Percentiles rank a stretch among this genome's conserved stretches.
These are phyloP conservation scores for Hirschioporus abietinus DNA, from an alignment of 768 basidiomycete species.

Conservation along the genomic window DNA sequence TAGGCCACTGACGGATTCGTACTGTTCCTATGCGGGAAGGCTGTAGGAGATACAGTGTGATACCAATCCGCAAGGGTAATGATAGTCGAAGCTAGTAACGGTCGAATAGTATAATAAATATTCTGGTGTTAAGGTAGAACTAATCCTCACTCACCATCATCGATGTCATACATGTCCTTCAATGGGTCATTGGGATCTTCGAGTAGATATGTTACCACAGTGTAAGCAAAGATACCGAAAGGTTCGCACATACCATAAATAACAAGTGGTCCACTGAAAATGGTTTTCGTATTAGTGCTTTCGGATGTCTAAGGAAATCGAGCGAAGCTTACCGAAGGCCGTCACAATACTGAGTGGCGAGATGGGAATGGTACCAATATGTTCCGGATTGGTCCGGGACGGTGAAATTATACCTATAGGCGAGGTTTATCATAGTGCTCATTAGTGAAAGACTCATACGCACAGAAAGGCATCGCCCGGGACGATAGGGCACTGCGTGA, in stretches of 20 bases:
- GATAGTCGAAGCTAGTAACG: slow-evolving; percentile 33
- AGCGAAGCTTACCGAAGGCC: slow-evolving; percentile 18
- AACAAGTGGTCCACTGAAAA: slow-evolving; percentile 10
- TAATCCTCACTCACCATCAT: neutral
- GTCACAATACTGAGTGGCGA: slow-evolving; percentile 35
- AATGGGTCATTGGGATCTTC: slow-evolving; percentile 9
- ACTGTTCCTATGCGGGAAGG: slow-evolving; percentile 6
- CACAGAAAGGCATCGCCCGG: slow-evolving; percentile 35
- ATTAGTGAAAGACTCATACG: neutral
- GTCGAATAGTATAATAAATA: neutral
- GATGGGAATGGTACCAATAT: slow-evolving; percentile 32
- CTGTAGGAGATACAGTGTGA: slow-evolving; percentile 12
- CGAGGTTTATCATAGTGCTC: slow-evolving; percentile 13
- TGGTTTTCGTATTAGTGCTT: neutral
- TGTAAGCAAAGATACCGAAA: neutral
- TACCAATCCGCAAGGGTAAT: slow-evolving; percentile 48
- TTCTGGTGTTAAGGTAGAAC: neutral
- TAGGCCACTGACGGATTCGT: neutral
- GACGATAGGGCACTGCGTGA: slow-evolving; percentile 43
- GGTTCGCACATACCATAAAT: slow-evolving; percentile 6
- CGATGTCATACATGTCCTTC: slow-evolving; percentile 8
- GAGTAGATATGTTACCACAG: neutral
- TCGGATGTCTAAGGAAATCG: slow-evolving; percentile 1
- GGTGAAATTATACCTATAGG: slow-evolving; percentile 21
- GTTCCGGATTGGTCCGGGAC: slow-evolving; percentile 22